Base-by-base conservation (phyloP, 148 eudicot genomes). In the Rhododendron mucronatum region DNA sequence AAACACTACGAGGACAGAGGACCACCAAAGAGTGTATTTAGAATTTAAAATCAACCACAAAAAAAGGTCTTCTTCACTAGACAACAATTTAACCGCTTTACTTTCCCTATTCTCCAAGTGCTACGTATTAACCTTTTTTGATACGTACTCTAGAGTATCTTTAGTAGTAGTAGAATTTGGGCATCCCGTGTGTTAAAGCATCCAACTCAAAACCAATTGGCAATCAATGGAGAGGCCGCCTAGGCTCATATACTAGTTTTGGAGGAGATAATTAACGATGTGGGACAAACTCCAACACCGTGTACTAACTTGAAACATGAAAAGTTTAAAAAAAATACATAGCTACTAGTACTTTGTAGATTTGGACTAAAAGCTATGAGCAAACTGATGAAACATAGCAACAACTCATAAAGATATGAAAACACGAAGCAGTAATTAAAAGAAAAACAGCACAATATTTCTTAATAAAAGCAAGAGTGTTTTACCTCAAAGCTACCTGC, bases 401-500 rank as follows among this genome's bases (percentile, higher is more conserved):
- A 21, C 83, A 50, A 6, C 16, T 28, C 26, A 47, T 45, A 48
- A n/a, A 23, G 55, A 21, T 23, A 79, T 13, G 59, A 48, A 48
- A 79, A 48, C 61, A 26, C 15, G 11, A 26, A 80, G 37, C 82
- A 26, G 8, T 33, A 53, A 30, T 37, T 21, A 21, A 16, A 45
- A 61, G 8, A 82, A 39, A 26, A 53, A 15, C 69, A 55, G 14
- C 10, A 59, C 8, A 3, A 18, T 33, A 71, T 69, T 73, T 48
- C 79, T 37, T 61, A 82, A 21, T 61, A 39, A 77, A 20, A 8
- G 80, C 28, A 21, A 87, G 55, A 79, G 75, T 26, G n/a, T 50
- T 33, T 63, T 87, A 92, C 94, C 94, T 92, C 94, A 44, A 76
- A 80, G 69, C 81, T 85, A 39, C 69, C n/a, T n/a, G 91, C 88